phyloP scores from a whole-genome alignment of 2,329 filamentous ascomycete genomes.

The Alternaria sp. region DNA sequence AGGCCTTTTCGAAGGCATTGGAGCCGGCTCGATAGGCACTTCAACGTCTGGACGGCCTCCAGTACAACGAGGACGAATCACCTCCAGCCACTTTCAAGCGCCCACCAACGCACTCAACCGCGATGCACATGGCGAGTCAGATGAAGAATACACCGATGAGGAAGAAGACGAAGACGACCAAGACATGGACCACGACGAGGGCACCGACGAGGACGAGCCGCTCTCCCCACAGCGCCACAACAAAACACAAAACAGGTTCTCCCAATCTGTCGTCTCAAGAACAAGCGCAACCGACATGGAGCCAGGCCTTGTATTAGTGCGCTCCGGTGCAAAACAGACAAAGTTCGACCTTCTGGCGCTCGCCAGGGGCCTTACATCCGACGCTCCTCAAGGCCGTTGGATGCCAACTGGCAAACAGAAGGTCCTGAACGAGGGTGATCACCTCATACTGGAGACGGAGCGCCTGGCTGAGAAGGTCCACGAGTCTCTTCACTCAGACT shows the following conservation, averaged over 20 bases:
- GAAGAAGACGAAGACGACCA: slow-evolving; percentile 44
- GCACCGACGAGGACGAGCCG: slow-evolving; percentile 52
- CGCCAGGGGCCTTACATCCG: slow-evolving; percentile 72
- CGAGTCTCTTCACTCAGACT: slow-evolving; percentile 42
- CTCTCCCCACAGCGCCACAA: slow-evolving; percentile 53
- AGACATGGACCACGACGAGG: slow-evolving; percentile 46
- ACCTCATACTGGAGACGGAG: slow-evolving; percentile 79
- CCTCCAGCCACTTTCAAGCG: slow-evolving; percentile 37
- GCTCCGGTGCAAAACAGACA: slow-evolving; percentile 50
- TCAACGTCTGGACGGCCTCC: slow-evolving; percentile 40
- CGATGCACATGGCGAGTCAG: slow-evolving; percentile 51
- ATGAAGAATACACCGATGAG: slow-evolving; percentile 35
- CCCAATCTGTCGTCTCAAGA: slow-evolving; percentile 47
- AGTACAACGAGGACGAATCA: slow-evolving; percentile 39
- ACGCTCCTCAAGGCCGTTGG: slow-evolving; percentile 18
- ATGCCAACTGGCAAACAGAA: slow-evolving; percentile 47
- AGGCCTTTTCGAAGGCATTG: slow-evolving; percentile 37
- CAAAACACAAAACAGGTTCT: slow-evolving; percentile 33
- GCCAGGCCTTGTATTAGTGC: slow-evolving; percentile 35
- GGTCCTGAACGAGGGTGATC: slow-evolving; percentile 71
- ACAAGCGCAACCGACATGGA: slow-evolving; percentile 44
- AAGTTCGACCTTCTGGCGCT: slow-evolving; percentile 73
- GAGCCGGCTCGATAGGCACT: slow-evolving; percentile 36
- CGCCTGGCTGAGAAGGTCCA: slow-evolving; percentile 63
- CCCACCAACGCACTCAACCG: slow-evolving; percentile 34